phyloP scores from a whole-genome alignment of 306 rosid genomes.

The Malus asiatica region DNA sequence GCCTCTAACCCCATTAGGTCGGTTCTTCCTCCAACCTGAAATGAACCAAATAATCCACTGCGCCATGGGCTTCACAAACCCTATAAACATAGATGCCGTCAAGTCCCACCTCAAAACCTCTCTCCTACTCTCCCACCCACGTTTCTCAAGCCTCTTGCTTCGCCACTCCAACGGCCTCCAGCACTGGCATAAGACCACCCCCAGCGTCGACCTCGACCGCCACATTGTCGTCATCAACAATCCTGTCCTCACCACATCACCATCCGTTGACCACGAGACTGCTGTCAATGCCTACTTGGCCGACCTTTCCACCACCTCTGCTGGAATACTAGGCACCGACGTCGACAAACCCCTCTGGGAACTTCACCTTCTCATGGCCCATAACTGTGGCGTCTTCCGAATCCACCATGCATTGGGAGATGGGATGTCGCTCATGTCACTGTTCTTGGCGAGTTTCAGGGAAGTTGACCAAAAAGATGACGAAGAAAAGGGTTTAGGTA shows the following conservation, averaged over 20 bases:
- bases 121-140: constrained; percentile 24
- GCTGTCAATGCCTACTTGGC: constrained; percentile 53
- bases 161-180: constrained; percentile 46
- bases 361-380: constrained; percentile 51
- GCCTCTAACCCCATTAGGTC: background rate
- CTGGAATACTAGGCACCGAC: too few species aligned
- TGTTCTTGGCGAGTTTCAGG: constrained; percentile 56
- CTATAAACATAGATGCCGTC: background rate
- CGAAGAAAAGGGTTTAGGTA: background rate
- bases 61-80: background rate
- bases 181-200: constrained; percentile 58
- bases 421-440: constrained; percentile 73
- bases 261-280: constrained; percentile 7
- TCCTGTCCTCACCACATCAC: constrained; percentile 2
- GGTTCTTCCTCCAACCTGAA: background rate
- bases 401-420: constrained; percentile 81
- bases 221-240: constrained; percentile 35
- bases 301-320: constrained; percentile 23
- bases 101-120: background rate
- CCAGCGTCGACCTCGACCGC: constrained; percentile 30
- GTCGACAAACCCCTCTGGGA: constrained; percentile 81
- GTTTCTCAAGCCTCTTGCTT: constrained; percentile 70
- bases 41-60: background rate
- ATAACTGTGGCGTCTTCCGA: constrained; percentile 50
- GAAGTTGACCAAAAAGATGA: constrained; percentile 12